Evolutionary conservation across 306 rosid species (phyloP).

Genomic region (Echinosophora koreensis): DNA sequence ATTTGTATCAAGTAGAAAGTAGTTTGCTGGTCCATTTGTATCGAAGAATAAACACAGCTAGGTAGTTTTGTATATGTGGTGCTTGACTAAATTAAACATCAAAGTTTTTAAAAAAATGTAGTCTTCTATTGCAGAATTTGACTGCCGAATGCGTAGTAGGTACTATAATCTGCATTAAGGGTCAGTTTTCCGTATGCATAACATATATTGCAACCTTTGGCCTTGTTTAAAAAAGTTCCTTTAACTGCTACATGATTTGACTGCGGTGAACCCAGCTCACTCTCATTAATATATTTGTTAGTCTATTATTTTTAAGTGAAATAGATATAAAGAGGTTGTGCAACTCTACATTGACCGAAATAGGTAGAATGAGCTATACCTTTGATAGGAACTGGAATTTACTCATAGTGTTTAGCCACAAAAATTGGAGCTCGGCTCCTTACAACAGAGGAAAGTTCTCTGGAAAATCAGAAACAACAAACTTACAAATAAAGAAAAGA

Average conservation of each 20-base stretch:
- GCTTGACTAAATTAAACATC: no score
- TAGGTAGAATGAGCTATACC: not conserved
- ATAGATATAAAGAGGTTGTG: not conserved
- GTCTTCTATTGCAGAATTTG: no score
- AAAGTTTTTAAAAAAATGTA: no score
- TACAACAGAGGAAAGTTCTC: no score
- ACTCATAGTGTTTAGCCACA: no score
- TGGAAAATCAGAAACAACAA: no score
- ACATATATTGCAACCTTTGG: not conserved
- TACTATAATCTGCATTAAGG: constrained; percentile 1
- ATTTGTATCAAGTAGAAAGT: not conserved
- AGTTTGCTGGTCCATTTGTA: not conserved
- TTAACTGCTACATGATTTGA: not conserved
- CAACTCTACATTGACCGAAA: not conserved
- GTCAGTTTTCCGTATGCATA: not conserved
- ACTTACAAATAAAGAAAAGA: no score
- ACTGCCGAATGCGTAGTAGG: not conserved
- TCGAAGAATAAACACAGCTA: not conserved
- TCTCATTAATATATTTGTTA: not conserved
- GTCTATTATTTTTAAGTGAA: not conserved
- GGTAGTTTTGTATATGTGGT: no score
- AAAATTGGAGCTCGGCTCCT: no score
- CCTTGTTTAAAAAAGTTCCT: not conserved
- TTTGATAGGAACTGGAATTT: no score
- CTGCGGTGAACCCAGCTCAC: not conserved